phyloP scores from a whole-genome alignment of 1,284 basidiomycete species.

The Calocybe gambosa region DNA sequence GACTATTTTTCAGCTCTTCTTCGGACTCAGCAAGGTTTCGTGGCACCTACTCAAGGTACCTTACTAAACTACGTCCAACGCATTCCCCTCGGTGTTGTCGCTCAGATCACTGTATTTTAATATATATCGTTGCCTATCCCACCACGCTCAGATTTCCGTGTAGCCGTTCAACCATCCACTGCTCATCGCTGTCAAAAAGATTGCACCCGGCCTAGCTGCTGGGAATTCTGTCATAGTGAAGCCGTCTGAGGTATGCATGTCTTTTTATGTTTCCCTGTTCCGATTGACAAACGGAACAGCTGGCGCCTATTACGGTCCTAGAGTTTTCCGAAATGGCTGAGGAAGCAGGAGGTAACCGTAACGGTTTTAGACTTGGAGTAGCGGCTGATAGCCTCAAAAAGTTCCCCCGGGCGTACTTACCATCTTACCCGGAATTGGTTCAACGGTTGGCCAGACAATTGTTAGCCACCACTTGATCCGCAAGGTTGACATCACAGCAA shows the following conservation, averaged over 20 bases:
- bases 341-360: constrained; percentile 57
- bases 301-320: constrained; percentile 73
- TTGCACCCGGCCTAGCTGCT: constrained; percentile 78
- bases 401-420: constrained; percentile 72
- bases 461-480: constrained; percentile 58
- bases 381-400: constrained; percentile 20
- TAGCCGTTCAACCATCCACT: constrained; percentile 83
- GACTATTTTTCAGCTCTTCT: constrained; percentile 73
- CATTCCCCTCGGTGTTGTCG: constrained; percentile 76
- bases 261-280: not conserved
- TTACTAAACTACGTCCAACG: constrained; percentile 74
- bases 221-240: constrained; percentile 82
- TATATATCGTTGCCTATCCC: not conserved
- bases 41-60: constrained; percentile 75
- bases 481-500: constrained; percentile 79
- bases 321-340: constrained; percentile 63
- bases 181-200: constrained; percentile 80
- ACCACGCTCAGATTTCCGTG: constrained; percentile 2
- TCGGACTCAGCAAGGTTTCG: constrained; percentile 59
- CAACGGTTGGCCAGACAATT: constrained; percentile 56
- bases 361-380: not conserved
- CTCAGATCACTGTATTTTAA: constrained; percentile 67
- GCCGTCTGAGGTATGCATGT: constrained; percentile 59
- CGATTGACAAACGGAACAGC: constrained; percentile 20
- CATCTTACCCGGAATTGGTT: constrained; percentile 67